These are phyloP conservation scores for Xylariaceae sp. DNA, from an alignment of 2,329 filamentous ascomycete species.

Conservation along the genomic window DNA sequence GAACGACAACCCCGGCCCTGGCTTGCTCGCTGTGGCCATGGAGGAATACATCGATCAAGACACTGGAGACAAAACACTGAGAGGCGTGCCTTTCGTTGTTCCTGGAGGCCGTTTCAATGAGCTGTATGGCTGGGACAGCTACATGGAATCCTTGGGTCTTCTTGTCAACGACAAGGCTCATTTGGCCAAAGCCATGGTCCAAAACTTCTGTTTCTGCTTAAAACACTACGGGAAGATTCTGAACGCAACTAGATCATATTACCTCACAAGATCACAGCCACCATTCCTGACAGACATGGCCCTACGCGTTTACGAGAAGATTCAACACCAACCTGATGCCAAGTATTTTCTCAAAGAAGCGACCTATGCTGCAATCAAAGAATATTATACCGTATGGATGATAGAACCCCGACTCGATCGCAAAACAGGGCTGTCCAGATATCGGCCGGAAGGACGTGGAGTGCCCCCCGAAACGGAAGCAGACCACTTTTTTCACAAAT, in stretches of 20 bases:
- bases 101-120: conserved; percentile 98
- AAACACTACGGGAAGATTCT: conserved; percentile 98
- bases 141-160: conserved; percentile 93
- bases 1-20: conserved; percentile 86
- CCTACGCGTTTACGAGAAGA: conserved; percentile 86
- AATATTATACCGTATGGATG: conserved; percentile 90
- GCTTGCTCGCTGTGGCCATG: conserved; percentile 86
- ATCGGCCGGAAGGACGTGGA: conserved; percentile 76
- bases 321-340: conserved; percentile 78
- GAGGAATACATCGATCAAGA: conserved; percentile 65
- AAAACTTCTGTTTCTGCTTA: conserved; percentile 97
- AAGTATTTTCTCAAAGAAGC: conserved; percentile 76
- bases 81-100: conserved; percentile 91
- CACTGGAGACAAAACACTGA: conserved; percentile 66
- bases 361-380: conserved; percentile 90
- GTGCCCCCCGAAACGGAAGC: conserved; percentile 91
- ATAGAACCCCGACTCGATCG: conserved; percentile 72
- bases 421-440: conserved; percentile 75
- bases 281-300: conserved; percentile 98
- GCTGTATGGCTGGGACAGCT: conserved; percentile 97
- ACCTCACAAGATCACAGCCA: conserved; percentile 88
- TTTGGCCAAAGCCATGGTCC: conserved; percentile 89
- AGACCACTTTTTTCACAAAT: conserved; percentile 77
- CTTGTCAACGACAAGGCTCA: conserved; percentile 81
- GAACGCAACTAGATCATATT: conserved; percentile 95